Percentiles rank a stretch among this genome's conserved stretches.
Evolutionary conservation across 2,329 filamentous ascomycete species (phyloP).

Genomic region (Sclerotinia trifoliorum): DNA sequence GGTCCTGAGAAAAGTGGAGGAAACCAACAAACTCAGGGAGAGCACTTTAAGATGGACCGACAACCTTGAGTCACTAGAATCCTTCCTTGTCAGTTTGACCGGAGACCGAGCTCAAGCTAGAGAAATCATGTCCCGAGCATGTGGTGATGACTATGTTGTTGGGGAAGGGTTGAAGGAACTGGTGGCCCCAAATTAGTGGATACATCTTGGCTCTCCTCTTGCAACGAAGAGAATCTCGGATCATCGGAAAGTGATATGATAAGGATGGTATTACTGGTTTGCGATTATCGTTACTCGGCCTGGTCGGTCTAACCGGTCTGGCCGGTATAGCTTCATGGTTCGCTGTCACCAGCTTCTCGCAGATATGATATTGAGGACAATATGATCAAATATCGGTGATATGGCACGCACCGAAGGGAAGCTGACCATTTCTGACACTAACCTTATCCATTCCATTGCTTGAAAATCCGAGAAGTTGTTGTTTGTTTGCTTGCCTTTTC

Average conservation of each 20-base stretch:
- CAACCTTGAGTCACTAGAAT: constrained; percentile 38
- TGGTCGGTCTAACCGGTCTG: constrained; percentile 4
- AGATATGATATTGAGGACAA: constrained; percentile 13
- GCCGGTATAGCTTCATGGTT: constrained; percentile 19
- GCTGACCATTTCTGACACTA: not conserved
- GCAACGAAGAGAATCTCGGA: constrained; percentile 20
- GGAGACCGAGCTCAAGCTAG: constrained; percentile 42
- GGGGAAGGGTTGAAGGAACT: constrained; percentile 47
- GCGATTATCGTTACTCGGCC: constrained; percentile 15
- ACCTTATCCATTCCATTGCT: not conserved
- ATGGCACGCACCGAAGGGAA: not conserved
- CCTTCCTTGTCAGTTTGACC: constrained; percentile 32
- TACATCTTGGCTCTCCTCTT: not conserved
- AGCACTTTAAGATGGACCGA: constrained; percentile 39
- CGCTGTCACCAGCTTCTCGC: not conserved
- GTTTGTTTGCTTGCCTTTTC: not conserved
- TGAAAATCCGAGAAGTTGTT: not conserved
- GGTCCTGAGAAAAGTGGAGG: constrained; percentile 35
- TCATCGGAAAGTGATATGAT: not conserved
- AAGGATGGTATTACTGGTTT: constrained; percentile 8
- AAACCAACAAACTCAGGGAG: constrained; percentile 35
- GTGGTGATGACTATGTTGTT: constrained; percentile 50
- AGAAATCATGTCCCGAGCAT: constrained; percentile 42
- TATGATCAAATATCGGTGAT: constrained; percentile 6
- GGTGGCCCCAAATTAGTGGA: constrained; percentile 20